Percentiles rank a stretch among this genome's conserved stretches.
phyloP scores from a whole-genome alignment of 2,329 filamentous ascomycete genomes.

The Fulvia fulva region DNA sequence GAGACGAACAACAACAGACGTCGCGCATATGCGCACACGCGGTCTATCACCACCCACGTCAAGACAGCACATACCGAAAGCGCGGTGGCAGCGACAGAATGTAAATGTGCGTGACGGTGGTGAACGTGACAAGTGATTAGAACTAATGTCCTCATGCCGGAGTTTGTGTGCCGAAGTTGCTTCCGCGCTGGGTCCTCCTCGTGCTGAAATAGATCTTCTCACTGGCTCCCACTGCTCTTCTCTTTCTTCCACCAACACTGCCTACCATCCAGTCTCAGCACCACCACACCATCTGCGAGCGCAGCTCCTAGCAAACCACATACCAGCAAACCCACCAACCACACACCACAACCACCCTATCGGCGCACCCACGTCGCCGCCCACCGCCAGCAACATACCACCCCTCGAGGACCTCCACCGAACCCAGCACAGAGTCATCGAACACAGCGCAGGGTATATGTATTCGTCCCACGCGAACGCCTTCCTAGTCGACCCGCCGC shows the following conservation, averaged over 20 bases:
- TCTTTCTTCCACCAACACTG: constrained; percentile 1
- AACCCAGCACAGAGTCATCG: constrained; percentile 18
- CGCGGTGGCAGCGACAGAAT: background rate
- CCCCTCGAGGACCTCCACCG: constrained; percentile 16
- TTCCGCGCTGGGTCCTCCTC: background rate
- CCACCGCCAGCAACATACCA: constrained; percentile 16
- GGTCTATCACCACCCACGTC: background rate
- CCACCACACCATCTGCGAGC: constrained; percentile 8
- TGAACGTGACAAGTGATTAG: background rate
- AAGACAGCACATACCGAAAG: background rate
- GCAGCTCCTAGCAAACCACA: constrained; percentile 13
- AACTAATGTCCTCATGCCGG: background rate
- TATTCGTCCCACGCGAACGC: constrained; percentile 96
- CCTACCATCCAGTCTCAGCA: constrained; percentile 8
- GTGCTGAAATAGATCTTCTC: constrained; percentile 1
- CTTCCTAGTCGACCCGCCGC: constrained; percentile 89
- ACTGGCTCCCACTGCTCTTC: constrained; percentile 2
- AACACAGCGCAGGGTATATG: constrained; percentile 65
- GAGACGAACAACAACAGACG: background rate
- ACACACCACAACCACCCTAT: constrained; percentile 3
- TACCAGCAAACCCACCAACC: constrained; percentile 7
- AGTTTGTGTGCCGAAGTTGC: background rate
- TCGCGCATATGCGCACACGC: background rate
- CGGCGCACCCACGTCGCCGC: constrained; percentile 16
- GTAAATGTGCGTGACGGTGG: background rate